phyloP scores from a whole-genome alignment of 805 yeast genomes.

The Sporopachydermia quercuum region DNA sequence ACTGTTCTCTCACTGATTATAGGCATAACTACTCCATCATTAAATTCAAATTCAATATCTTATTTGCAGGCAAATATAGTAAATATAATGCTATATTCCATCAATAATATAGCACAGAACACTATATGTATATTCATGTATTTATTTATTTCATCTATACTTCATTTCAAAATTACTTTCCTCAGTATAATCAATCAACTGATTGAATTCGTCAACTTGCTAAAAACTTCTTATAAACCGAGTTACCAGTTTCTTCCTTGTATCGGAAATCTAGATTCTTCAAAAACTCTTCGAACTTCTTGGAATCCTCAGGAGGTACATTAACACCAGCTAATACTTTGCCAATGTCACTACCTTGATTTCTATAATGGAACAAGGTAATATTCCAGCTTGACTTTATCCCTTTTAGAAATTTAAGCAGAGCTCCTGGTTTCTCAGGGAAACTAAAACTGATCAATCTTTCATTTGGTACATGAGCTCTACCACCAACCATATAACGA shows the following conservation, averaged over 20 bases:
- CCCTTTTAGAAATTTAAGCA: conserved; percentile 60
- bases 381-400: conserved; percentile 78
- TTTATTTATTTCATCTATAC: too few species aligned
- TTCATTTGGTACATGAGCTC: conserved; percentile 58
- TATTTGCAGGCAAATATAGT: too few species aligned
- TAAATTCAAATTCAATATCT: too few species aligned
- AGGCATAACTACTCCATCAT: too few species aligned
- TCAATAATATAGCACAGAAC: too few species aligned
- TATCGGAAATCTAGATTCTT: conserved; percentile 60
- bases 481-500: conserved; percentile 91
- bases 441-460: conserved; percentile 75
- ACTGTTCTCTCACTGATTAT: too few species aligned
- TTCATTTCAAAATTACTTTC: too few species aligned
- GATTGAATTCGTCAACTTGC: too few species aligned
- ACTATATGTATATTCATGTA: too few species aligned
- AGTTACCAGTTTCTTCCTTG: conserved; percentile 70
- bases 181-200: too few species aligned
- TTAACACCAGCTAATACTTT: conserved; percentile 82
- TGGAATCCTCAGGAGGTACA: conserved; percentile 59
- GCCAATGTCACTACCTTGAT: conserved; percentile 92
- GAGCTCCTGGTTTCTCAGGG: conserved; percentile 96
- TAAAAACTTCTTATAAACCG: conserved; percentile 72
- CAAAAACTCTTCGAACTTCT: conserved; percentile 53
- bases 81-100: too few species aligned
- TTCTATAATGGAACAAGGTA: conserved; percentile 90